Conservation (phyloP, 257 asterid species). For the Solanum pimpinellifolium region DNA sequence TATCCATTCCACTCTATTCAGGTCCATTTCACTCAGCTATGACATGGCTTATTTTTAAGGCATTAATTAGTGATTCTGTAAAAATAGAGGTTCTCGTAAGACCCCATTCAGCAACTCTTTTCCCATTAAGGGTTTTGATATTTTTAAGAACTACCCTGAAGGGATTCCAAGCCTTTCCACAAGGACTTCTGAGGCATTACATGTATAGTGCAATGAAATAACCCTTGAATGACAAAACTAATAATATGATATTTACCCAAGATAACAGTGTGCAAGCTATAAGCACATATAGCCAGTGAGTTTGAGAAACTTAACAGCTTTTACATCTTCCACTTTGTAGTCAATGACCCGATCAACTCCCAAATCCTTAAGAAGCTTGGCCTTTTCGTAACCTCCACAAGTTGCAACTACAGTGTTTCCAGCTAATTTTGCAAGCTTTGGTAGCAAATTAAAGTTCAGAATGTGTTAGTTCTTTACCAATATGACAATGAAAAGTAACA, state of each 20-base stretch:
- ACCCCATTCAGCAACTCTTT: neutral
- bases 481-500: neutral
- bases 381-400: constrained; percentile 92
- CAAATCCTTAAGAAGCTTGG: constrained; percentile 69
- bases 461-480: constrained; percentile 2
- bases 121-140: neutral
- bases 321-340: constrained; percentile 67
- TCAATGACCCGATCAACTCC: constrained; percentile 91
- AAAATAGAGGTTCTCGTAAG: neutral
- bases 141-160: neutral
- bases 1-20: neutral
- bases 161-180: neutral
- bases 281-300: neutral
- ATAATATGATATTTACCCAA: neutral
- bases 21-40: neutral
- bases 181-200: neutral
- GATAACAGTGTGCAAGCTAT: neutral
- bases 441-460: constrained; percentile 1
- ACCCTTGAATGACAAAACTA: neutral
- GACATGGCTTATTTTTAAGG: neutral
- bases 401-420: constrained; percentile 90
- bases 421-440: constrained; percentile 88
- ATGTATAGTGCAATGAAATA: neutral
- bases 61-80: neutral
- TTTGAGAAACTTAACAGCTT: constrained; percentile 39